Conservation (phyloP, 331 rosid genomes). For the Stylosanthes scabra region DNA sequence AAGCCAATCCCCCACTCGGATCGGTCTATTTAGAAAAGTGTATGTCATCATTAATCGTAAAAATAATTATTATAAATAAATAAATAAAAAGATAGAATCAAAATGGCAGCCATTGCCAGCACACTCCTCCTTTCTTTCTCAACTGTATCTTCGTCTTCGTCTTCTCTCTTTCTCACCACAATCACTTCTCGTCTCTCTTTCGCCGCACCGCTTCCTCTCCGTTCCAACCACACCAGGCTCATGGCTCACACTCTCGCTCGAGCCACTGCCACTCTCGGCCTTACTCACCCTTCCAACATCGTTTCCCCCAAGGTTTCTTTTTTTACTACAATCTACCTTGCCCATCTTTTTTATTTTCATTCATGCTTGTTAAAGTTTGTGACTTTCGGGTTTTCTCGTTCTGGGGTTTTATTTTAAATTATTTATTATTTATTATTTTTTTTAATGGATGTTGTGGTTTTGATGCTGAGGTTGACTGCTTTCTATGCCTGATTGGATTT, state of each 20-base stretch:
- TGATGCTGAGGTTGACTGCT: not conserved
- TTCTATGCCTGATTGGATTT: slow-evolving; percentile 25
- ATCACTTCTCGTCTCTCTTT: slow-evolving; percentile 52
- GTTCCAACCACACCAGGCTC: slow-evolving; percentile 48
- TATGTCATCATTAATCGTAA: no score
- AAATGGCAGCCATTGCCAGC: slow-evolving; percentile 71
- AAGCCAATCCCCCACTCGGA: no score
- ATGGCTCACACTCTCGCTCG: slow-evolving; percentile 77
- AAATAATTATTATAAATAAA: no score
- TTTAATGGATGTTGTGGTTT: not conserved
- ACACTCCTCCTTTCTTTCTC: slow-evolving; percentile 42
- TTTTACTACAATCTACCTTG: not conserved
- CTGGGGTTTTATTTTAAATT: slow-evolving; percentile 23
- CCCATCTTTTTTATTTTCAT: slow-evolving; percentile 23
- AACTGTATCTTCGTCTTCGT: slow-evolving; percentile 4
- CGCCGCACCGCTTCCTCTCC: slow-evolving; percentile 43
- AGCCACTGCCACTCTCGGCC: slow-evolving; percentile 92
- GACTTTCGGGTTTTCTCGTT: slow-evolving; percentile 23
- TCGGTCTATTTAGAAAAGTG: no score
- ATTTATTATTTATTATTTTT: not conserved
- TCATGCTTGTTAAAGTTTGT: not conserved
- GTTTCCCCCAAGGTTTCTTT: slow-evolving; percentile 67
- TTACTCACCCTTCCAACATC: slow-evolving; percentile 67
- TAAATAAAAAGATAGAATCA: slow-evolving; percentile 47
- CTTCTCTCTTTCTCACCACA: slow-evolving; percentile 53